These are phyloP conservation scores for Candida sp. DNA, from an alignment of 1,139 yeast species.

Conservation along the genomic window DNA sequence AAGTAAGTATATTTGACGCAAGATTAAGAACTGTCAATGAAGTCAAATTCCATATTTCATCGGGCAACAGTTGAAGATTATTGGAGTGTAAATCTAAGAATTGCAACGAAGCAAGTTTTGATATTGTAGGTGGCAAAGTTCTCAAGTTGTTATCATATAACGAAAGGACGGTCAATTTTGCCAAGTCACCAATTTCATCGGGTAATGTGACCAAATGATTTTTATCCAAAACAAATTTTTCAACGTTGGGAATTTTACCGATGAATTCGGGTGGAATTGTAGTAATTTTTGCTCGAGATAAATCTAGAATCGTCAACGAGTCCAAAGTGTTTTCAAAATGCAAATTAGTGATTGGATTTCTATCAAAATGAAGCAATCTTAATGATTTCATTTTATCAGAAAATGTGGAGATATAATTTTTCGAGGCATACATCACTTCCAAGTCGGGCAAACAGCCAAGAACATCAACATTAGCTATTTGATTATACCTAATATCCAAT, in stretches of 20 bases:
- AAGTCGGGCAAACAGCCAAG: conserved; percentile 62
- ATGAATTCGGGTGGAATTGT: conserved; percentile 67
- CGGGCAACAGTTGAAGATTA: conserved; percentile 70
- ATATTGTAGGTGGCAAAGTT: conserved; percentile 66
- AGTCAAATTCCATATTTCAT: conserved; percentile 63
- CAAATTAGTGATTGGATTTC: conserved; percentile 77
- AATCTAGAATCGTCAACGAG: conserved; percentile 67
- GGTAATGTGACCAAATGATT: conserved; percentile 84
- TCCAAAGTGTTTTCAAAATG: conserved; percentile 55
- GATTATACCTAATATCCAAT: conserved; percentile 77
- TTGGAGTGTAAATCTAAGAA: conserved; percentile 83
- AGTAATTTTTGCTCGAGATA: conserved; percentile 80
- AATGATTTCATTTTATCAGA: conserved; percentile 59
- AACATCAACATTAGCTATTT: conserved; percentile 60
- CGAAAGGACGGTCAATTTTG: conserved; percentile 62
- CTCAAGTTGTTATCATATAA: conserved; percentile 75
- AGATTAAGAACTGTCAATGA: conserved; percentile 63
- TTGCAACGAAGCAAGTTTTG: conserved; percentile 57
- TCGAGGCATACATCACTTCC: conserved; percentile 72
- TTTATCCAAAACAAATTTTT: conserved; percentile 72
- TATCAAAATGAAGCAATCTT: conserved; percentile 50
- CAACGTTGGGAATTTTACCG: conserved; percentile 61
- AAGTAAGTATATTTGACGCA: conserved; percentile 72
- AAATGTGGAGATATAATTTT: conserved; percentile 73
- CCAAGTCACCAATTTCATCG: conserved; percentile 57